These are phyloP conservation scores for Geotrichum candidum DNA, from an alignment of 1,139 yeast genomes.

Conservation along the genomic window DNA sequence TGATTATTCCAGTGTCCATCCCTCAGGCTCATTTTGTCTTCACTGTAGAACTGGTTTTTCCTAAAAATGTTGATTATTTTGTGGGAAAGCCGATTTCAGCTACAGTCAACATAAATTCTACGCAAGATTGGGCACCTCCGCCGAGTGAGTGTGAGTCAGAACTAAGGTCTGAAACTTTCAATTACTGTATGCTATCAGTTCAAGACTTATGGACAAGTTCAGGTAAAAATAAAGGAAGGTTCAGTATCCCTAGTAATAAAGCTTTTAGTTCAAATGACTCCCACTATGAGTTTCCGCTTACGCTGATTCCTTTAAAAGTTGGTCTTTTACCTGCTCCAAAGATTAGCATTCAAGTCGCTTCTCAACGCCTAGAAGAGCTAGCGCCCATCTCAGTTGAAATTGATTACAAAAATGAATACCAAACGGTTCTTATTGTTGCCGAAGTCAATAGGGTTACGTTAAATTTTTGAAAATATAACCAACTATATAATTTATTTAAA, in stretches of 20 bases:
- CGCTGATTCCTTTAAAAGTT: conserved; percentile 64
- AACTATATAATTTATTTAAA: no score
- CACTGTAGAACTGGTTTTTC: conserved; percentile 25
- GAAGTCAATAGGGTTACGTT: conserved; percentile 53
- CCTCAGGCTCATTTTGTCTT: conserved; percentile 30
- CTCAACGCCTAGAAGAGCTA: conserved; percentile 26
- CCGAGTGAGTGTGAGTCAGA: neutral
- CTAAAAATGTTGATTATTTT: conserved; percentile 37
- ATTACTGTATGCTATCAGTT: neutral
- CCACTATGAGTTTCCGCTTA: conserved; percentile 36
- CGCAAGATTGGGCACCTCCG: conserved; percentile 41
- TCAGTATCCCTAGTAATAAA: conserved; percentile 27
- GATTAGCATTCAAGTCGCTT: conserved; percentile 42
- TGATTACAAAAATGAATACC: conserved; percentile 61
- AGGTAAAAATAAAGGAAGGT: conserved; percentile 53
- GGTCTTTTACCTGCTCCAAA: conserved; percentile 70
- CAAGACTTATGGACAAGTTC: conserved; percentile 61
- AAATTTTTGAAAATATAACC: conserved; percentile 3
- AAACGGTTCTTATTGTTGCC: conserved; percentile 66
- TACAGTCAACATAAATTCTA: conserved; percentile 42
- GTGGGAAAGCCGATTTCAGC: conserved; percentile 61
- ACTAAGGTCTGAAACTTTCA: neutral
- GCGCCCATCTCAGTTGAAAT: conserved; percentile 48
- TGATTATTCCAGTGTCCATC: conserved; percentile 26
- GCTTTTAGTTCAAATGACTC: conserved; percentile 24